Evolutionary conservation across 345 rosid genomes (phyloP).

Genomic region (Syzygium oleosum): DNA sequence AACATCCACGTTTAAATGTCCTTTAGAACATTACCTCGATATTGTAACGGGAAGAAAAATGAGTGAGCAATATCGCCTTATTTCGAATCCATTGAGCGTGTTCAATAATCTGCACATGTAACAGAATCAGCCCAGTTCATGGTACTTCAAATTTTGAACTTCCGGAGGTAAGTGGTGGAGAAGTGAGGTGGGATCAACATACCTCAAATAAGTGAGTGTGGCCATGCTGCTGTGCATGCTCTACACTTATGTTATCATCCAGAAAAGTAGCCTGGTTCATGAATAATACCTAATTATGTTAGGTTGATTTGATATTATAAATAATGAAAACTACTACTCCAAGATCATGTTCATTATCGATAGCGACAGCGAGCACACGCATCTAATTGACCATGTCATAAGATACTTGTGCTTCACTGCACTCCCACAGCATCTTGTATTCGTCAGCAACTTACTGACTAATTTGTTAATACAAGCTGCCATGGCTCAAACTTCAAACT

Average conservation of each 20-base stretch:
- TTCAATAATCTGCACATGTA: conserved; percentile 57
- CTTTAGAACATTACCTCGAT: conserved; percentile 51
- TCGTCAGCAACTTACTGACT: neutral
- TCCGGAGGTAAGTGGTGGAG: neutral
- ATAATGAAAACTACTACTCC: neutral
- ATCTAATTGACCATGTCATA: neutral
- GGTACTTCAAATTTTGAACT: neutral
- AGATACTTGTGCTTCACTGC: neutral
- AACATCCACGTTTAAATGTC: neutral
- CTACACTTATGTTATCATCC: conserved; percentile 56
- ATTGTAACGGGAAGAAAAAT: conserved; percentile 84
- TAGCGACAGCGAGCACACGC: neutral
- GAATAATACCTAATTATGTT: neutral
- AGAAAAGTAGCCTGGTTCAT: conserved; percentile 81
- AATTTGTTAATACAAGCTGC: neutral
- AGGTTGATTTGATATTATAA: neutral
- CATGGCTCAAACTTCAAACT: neutral
- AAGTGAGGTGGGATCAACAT: conserved; percentile 3
- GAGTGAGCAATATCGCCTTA: conserved; percentile 67
- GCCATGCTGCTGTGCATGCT: conserved; percentile 76
- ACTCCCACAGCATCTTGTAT: neutral
- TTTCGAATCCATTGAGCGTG: conserved; percentile 86
- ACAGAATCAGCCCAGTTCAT: neutral
- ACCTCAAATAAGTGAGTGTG: conserved; percentile 89
- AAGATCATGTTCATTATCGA: neutral